Evolutionary conservation across 1,284 basidiomycete genomes (phyloP), one percentile per base, ranked within the genome.

Genomic region (Schizophyllum commune): DNA sequence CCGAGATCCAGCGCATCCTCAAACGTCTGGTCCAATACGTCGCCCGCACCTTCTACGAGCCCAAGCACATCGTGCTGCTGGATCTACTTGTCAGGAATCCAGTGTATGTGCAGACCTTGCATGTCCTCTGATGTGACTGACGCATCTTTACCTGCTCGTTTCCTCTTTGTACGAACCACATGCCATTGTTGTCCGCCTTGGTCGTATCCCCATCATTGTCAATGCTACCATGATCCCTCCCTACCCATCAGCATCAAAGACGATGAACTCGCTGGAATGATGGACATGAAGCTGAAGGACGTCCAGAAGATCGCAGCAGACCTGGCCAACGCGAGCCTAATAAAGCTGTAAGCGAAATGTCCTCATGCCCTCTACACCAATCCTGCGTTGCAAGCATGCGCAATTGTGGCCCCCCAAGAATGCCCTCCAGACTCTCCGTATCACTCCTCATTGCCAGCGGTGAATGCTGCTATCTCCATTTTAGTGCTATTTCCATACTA

Each of bases 31-130:
- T 96, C 63, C 94, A 97, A 74, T 89, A 93, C 77, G 93, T 98
- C 69, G 87, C 89, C 33, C 86, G 96, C 68, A 87, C 92, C 39
- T 98, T 99, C 76, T 99, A 98, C 78, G 94, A 98, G 73, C 83
- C 92, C 62, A 91, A 91, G 69, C 95, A 86, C 73, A 92, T 91
- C 66, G 90, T 98, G 65, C 86, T 98, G 61, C 79, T 98, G 80
- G 95, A 98, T 75, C 91, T 96, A 75, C 86, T 99, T 70, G 86
- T 94, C 65, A 86, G 89, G 66, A 88, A 94, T 75, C 86, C 91
- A 67, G 93, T 96, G 93, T 97, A 83, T 88, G 94, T 89, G 76
- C 73, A 2, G 5, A 27, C 27, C 63, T 60, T 65, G 67, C 67
- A 60, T 66, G 68, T 65, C 68, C 57, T 57, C 64, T 68, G 63